Evolutionary conservation across 306 rosid genomes (phyloP).

Genomic region (Dalbergia cultrata): DNA sequence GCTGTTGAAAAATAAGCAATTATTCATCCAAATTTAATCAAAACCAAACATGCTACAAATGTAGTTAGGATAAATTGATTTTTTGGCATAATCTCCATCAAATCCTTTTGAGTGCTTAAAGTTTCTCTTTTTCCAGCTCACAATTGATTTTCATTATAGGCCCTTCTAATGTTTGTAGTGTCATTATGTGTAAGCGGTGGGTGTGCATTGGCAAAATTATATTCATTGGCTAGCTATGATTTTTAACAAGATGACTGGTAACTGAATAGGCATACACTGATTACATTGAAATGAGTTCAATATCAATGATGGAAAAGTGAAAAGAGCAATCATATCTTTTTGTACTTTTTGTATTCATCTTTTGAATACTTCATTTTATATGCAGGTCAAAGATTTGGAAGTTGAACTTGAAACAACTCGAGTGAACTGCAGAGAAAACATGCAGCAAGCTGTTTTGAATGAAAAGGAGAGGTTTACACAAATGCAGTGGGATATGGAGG

Average conservation of each 20-base stretch:
- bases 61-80: constrained; percentile 25
- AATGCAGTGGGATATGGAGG: constrained; percentile 93
- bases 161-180: constrained; percentile 2
- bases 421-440: constrained; percentile 71
- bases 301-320: constrained; percentile 32
- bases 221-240: background rate
- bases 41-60: background rate
- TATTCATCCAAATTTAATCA: background rate
- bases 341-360: constrained; percentile 21
- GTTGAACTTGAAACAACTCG: constrained; percentile 88
- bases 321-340: constrained; percentile 17
- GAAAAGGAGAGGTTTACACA: constrained; percentile 85
- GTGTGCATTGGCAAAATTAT: background rate
- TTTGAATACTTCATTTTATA: constrained; percentile 44
- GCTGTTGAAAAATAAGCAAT: background rate
- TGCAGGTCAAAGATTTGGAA: constrained; percentile 91
- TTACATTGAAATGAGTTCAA: constrained; percentile 1
- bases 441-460: constrained; percentile 76
- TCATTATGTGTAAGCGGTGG: background rate
- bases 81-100: constrained; percentile 9
- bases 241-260: background rate
- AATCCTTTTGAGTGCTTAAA: constrained; percentile 12
- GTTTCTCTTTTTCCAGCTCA: background rate
- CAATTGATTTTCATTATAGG: background rate
- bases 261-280: constrained; percentile 18